Percentiles rank a stretch among this genome's conserved stretches.
Conservation (phyloP, 2,329 filamentous ascomycete species). For the Clonostachys chloroleuca region DNA sequence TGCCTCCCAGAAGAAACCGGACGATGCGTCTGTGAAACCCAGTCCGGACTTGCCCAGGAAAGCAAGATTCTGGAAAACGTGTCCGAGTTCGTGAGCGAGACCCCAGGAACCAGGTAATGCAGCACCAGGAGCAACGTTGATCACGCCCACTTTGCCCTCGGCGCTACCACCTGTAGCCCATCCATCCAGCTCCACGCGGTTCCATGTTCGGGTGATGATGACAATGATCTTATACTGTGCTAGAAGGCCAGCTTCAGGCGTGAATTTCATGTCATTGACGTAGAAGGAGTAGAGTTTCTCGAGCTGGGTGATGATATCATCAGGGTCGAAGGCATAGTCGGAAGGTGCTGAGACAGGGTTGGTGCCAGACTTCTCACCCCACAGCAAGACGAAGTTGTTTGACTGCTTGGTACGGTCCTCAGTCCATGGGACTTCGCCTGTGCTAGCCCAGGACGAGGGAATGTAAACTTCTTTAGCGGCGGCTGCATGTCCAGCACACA, state of each 20-base stretch:
- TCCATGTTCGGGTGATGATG: conserved; percentile 1
- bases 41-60: conserved; percentile 1
- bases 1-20: conserved; percentile 1
- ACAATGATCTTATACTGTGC: conserved; percentile 1
- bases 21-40: neutral
- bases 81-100: neutral
- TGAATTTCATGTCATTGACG: conserved; percentile 1
- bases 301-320: neutral
- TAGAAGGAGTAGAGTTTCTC: conserved; percentile 1
- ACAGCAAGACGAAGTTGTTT: conserved; percentile 1
- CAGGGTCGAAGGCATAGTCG: conserved; percentile 1
- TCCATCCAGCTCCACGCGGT: neutral
- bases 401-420: neutral
- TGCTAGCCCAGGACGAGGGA: neutral
- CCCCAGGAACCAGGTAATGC: conserved; percentile 1
- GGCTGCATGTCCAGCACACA: neutral
- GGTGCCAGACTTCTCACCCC: conserved; percentile 2
- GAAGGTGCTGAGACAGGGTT: neutral
- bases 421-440: conserved; percentile 1
- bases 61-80: conserved; percentile 1
- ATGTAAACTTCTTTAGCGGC: neutral
- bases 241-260: neutral
- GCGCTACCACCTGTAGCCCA: conserved; percentile 2
- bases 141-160: conserved; percentile 1
- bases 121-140: conserved; percentile 1